Evolutionary conservation across 2,329 filamentous ascomycete species (phyloP), one percentile per base, ranked within the genome.

Genomic region (Pyrenophora seminiperda): DNA sequence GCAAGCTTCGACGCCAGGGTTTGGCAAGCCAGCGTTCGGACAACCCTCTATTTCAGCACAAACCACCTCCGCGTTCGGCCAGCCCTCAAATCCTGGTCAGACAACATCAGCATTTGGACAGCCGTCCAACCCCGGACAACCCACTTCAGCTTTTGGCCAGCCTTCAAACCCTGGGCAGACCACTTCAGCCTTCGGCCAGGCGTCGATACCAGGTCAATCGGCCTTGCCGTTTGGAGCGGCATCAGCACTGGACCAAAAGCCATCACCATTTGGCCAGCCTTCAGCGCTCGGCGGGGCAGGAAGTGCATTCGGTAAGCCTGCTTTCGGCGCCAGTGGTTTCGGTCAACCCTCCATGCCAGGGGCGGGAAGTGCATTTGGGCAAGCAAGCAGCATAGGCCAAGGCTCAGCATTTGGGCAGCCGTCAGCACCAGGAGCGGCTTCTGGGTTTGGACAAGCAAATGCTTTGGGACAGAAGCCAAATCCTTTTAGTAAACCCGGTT

Each of bases 401-500:
- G 46, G 57, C n/a, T 59, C 67, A 53, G 58, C 66, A 7, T 74
- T 75, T 48, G 72, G 73, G 5, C 65, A 71, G 41, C 50, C 70
- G 18, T 71, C 68, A 33, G 59, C 65, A 45, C 58, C 61, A 43
- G 59, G 56, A 15, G 58, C 63, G 41, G 48, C 62, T n/a, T 57
- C 65, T 48, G 56, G 61, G 3, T 71, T 75, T 50, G 72, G 73
- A 3, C 70, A 71, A 43, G 40, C 64, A 5, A 66, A 56, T 41
- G 51, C 58, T 20, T 19, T 63, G 20, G 62, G 65, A 11, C 65
- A 68, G 51, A 44, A 60, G 30, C 20, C 59, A 15, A 67, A 62
- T 40, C 65, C 73, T 2, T 79, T 80, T 56, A 76, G 75, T 11
- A 70, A 78, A 48, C 68, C 76, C n/a, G 20, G 62, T 7, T 71